Base-by-base conservation (phyloP, 1,284 basidiomycete species). In the Cystobasidiaceae sp. region DNA sequence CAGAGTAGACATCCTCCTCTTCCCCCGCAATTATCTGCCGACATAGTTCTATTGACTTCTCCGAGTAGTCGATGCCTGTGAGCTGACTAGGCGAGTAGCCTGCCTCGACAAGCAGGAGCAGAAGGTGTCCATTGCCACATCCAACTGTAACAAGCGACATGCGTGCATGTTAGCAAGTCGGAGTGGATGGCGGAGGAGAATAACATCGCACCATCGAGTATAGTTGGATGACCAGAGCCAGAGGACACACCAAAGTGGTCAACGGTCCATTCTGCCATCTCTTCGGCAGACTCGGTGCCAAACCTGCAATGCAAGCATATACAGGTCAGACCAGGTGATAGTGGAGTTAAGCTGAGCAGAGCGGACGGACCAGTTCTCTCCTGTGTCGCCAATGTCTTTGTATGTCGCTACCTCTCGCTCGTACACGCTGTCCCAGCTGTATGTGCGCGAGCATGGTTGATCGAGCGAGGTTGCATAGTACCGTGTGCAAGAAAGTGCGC, bases 61-160 rank as follows among this genome's bases (percentile, higher is more conserved):
- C 73, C 66, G 88, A 90, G 75, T 93, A 93, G 75, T 93, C 90
- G 48, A 93, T 81, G 0, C 91, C 90, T n/a, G 80, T 79, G 17
- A 93, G 77, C 19, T 72, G 76, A 13, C 74, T 73, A 0, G 83
- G 71, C 17, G 80, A 73, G 74, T 90, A 89, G 1, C 86, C 85
- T 0, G 82, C 85, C 49, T 87, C 84, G 30, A 80, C 79, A 39
- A 93, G 81, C 0, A 85, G 84, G 69, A 92, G 86, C 4, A 91
- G 81, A 11, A 93, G 79, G 6, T 86, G 84, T n/a, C 90, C 91
- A 71, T 93, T 93, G 1, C 90, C 90, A 63, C 84, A 85, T 19
- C 90, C 91, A 48, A 93, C 80, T 73, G 63, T 1, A 4, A 3
- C n/a, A 11, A 13, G 4, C 21, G 4, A 28, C 28, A 2, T 23